Conservation (phyloP, 2,329 filamentous ascomycete genomes). For the Cadophora sp. region DNA sequence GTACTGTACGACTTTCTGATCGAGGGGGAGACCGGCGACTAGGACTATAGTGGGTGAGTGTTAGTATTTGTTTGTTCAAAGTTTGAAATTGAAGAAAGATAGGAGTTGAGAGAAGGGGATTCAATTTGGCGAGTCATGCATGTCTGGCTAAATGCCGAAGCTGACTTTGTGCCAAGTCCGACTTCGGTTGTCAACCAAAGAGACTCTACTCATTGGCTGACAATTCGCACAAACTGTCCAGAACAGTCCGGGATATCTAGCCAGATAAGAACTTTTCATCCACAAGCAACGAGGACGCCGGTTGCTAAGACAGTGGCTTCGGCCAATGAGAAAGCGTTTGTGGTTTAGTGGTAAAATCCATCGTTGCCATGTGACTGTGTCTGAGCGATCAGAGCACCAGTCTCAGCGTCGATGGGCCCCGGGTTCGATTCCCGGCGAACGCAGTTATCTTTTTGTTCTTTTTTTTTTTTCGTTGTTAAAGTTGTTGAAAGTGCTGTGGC, state of each 20-base stretch:
- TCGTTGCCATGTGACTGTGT: conserved; percentile 34
- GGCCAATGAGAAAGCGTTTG: conserved; percentile 30
- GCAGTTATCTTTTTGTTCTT: conserved; percentile 32
- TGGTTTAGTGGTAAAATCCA: conserved; percentile 43
- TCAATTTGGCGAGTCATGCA: not conserved
- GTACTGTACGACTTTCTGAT: conserved; percentile 83
- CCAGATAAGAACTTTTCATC: conserved; percentile 19
- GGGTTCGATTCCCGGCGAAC: conserved; percentile 43
- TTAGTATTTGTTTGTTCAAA: conserved; percentile 10
- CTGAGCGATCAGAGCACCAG: conserved; percentile 3
- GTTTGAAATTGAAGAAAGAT: not conserved
- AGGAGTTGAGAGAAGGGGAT: not conserved
- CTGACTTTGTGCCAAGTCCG: conserved; percentile 1
- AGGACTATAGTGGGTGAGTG: conserved; percentile 55
- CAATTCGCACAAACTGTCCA: not conserved
- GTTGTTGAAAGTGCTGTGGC: conserved; percentile 14
- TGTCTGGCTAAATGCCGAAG: not conserved
- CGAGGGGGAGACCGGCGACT: conserved; percentile 78
- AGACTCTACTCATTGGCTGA: not conserved
- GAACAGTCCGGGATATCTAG: not conserved
- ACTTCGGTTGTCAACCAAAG: not conserved
- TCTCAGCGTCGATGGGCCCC: conserved; percentile 39
- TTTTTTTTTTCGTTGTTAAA: not conserved
- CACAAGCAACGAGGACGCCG: not conserved
- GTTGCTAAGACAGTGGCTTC: too few relatives aligned